Evolutionary conservation across 129 eudicot species (phyloP).

Genomic region (Flaveria bidentis): DNA sequence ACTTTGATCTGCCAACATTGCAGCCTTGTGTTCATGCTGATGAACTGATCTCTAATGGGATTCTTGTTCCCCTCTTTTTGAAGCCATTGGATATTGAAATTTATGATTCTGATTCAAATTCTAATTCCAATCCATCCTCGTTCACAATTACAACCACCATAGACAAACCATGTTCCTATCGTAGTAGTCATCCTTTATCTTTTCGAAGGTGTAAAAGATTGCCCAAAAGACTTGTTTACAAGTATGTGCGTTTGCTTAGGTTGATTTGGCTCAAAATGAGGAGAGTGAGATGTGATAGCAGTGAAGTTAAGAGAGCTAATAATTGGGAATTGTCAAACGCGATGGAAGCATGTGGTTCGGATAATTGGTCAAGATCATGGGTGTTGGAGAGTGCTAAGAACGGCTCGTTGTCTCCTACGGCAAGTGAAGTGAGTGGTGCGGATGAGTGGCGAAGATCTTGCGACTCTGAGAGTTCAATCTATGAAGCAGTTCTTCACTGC

Average conservation of each 20-base stretch:
- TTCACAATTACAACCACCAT: conserved; percentile 25
- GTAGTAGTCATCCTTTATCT: conserved; percentile 45
- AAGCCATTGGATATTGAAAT: conserved; percentile 25
- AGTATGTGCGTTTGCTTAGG: conserved; percentile 53
- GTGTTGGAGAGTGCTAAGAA: conserved; percentile 23
- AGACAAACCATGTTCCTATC: conserved; percentile 25
- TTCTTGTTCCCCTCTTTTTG: conserved; percentile 49
- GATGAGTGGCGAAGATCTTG: conserved; percentile 71
- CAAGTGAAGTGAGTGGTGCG: conserved; percentile 48
- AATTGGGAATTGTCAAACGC: conserved; percentile 39
- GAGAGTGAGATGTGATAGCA: conserved; percentile 38
- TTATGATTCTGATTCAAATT: conserved; percentile 26
- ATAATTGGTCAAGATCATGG: conserved; percentile 69
- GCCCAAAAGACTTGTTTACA: conserved; percentile 53
- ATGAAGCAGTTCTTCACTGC: conserved; percentile 95
- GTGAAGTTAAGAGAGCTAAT: conserved; percentile 23
- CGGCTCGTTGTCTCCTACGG: conserved; percentile 43
- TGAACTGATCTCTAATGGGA: conserved; percentile 69
- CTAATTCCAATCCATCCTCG: conserved; percentile 32
- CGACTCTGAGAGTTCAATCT: conserved; percentile 88
- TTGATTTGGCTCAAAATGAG: conserved; percentile 49
- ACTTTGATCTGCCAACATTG: conserved; percentile 57
- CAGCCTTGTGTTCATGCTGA: conserved; percentile 75
- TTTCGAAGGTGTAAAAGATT: conserved; percentile 53
- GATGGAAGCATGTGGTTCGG: conserved; percentile 47